Conservation (phyloP, 768 basidiomycete species). For the Chalciporus piperatus region DNA sequence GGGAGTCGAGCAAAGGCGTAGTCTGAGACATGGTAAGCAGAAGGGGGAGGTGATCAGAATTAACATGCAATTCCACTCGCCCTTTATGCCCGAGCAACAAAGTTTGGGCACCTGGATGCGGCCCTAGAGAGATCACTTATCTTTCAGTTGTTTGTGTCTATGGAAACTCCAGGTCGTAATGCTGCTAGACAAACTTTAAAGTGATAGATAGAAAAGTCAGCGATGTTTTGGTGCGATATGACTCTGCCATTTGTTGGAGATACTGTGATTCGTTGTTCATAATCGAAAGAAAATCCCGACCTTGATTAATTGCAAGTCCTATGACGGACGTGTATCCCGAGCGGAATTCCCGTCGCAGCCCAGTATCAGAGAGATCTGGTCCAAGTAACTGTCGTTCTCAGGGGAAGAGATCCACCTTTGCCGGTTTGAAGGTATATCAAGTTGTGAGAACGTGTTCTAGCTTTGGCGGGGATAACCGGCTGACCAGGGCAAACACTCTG, state of each 20-base stretch:
- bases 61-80: not conserved
- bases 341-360: no score
- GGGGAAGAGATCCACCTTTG: not conserved
- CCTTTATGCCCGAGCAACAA: slow-evolving; percentile 9
- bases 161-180: no score
- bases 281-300: not conserved
- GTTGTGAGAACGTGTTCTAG: not conserved
- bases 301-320: not conserved
- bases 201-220: not conserved
- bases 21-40: slow-evolving; percentile 7
- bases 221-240: not conserved
- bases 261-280: not conserved
- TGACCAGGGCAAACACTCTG: not conserved
- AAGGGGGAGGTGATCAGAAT: not conserved
- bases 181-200: not conserved
- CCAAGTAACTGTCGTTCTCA: not conserved
- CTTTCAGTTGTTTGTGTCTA: no score
- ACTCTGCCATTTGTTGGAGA: not conserved
- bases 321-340: not conserved
- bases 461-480: not conserved
- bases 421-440: not conserved
- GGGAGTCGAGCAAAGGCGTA: slow-evolving; percentile 10
- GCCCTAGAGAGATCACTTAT: not conserved
- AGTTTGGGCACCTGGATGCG: not conserved
- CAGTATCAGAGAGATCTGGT: not conserved